Base-by-base conservation (phyloP, 257 asterid genomes). In the Lycium ferocissimum region DNA sequence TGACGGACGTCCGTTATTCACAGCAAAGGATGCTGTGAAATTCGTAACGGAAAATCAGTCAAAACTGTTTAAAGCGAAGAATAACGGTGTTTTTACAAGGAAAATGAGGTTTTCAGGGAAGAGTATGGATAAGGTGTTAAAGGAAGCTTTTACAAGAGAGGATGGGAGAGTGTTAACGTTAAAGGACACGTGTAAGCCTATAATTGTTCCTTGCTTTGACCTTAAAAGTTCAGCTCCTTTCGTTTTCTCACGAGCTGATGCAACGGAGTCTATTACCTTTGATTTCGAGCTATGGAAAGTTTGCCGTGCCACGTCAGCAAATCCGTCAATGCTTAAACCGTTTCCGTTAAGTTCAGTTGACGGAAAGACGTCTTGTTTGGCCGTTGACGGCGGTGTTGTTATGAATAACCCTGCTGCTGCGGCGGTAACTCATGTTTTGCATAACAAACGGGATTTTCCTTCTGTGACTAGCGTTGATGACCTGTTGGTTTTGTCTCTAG, bases 351-450 rank as follows among this genome's bases (percentile, higher is more conserved):
- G 89, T 5, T 96, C 99, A 0, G 84, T 87, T 9, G 98, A 96
- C 87, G 98, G 97, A 2, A 95, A 90, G 81, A 95, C 95, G 85
- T 84, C 95, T 1, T 95, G 98, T 85, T 54, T 90, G 70, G 99
- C 98, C 8, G 91, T 96, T 8, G 99, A 94, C 89, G 99, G 99
- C 80, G 99, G 98, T 5, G 91, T 96, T 3, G 98, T 93, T 87
- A 96, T 96, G 99, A 96, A 94, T 90, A 96, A 96, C 83, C 99
- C 99, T 1, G 89, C 99, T 6, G 97, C 98, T 1, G 98, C 99
- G n/a, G 99, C 99, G 65, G 94, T 95, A 47, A 96, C 98, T 62
- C 99, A 96, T 91, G 99, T 95, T 13, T 83, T 96, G 71, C 98
- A 96, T 89, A 96, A 96, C 87, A 96, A 96, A 88, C 93, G 97